Evolutionary conservation across 192 early-diverging fungal species (phyloP), one percentile per base, ranked within the genome.

Genomic region (Lobosporangium transversale): DNA sequence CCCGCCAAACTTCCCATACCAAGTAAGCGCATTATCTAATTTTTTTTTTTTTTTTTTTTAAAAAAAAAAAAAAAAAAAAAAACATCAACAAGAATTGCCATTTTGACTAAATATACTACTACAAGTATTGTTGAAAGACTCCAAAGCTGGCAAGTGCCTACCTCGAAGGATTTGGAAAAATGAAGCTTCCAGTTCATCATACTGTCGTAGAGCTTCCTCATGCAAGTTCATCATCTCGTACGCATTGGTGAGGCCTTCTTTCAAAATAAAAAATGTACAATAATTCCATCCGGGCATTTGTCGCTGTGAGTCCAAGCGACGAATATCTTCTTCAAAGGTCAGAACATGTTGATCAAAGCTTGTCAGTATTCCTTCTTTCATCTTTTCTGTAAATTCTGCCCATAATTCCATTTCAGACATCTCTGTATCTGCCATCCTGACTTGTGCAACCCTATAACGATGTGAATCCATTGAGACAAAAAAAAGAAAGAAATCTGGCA

Each of bases 201-300:
- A 99, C 63, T 97, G 93, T 30, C 93, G 73, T 48, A 98, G 78
- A 7, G 97, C 94, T 50, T 97, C 97, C 48, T 95, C 95, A 40
- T 86, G 81, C 35, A 98, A 74, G 47, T 87, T 93, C 88, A 98
- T 89, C 50, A 92, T 87, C 71, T 97, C 95, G 81, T 91, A 97
- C 8, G 93, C 87, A 33, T 86, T 85, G 18, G 94, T 92, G 21
- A 97, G 82, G 11, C 89, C 89, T 70, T 99, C 97, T 86, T 99
- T 99, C 53, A 97, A 74, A 45, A 98, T 89, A 73, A 99, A 99
- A 76, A 95, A 98, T 48, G 87, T 90, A 78, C 97, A 98, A 80
- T 97, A 99, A 78, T 99, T 99, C 98, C 98, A 99, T 0, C 98
- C 98, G 7, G 97, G 96, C 81, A 98, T 88, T 57, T 96, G 84